A percentile compares a stretch with the other conserved stretches of the same genome.
Conservation (phyloP, 2,329 filamentous ascomycete species). For the Basipetospora chlamydospora region DNA sequence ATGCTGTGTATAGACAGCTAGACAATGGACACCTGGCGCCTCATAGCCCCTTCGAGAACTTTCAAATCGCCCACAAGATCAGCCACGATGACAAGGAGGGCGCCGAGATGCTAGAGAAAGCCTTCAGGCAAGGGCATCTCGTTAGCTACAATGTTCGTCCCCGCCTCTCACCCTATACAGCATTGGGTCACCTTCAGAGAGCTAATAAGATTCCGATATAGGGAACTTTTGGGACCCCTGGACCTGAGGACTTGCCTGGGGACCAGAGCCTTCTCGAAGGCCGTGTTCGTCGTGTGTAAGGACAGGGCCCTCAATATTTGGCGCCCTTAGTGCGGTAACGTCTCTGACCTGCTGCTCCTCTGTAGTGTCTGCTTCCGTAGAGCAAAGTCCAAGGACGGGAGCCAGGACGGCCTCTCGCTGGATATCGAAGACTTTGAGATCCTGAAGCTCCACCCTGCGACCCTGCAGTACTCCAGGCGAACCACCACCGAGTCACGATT, state of each 20-base stretch:
- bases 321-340: no score
- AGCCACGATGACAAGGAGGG: constrained; percentile 16
- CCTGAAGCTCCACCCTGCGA: constrained; percentile 23
- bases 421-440: constrained; percentile 19
- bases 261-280: constrained; percentile 16
- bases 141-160: constrained; percentile 16
- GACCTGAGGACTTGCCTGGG: constrained; percentile 8
- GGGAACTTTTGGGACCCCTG: constrained; percentile 14
- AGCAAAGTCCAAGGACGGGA: constrained; percentile 16
- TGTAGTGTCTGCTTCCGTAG: constrained; percentile 21
- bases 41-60: constrained; percentile 9
- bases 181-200: no score
- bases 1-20: constrained; percentile 23
- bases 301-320: neutral
- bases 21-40: no score
- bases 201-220: no score
- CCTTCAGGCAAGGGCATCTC: constrained; percentile 16
- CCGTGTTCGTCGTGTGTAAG: constrained; percentile 21
- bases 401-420: constrained; percentile 21
- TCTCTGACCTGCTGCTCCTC: no score
- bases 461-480: constrained; percentile 22
- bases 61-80: constrained; percentile 19
- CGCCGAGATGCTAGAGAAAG: constrained; percentile 17
- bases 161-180: neutral
- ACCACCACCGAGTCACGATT: constrained; percentile 24